Evolutionary conservation across 495 filamentous ascomycete genomes (phyloP), one percentile per base, ranked within the genome.

Genomic region (Aspergillus sclerotiicarbonarius): DNA sequence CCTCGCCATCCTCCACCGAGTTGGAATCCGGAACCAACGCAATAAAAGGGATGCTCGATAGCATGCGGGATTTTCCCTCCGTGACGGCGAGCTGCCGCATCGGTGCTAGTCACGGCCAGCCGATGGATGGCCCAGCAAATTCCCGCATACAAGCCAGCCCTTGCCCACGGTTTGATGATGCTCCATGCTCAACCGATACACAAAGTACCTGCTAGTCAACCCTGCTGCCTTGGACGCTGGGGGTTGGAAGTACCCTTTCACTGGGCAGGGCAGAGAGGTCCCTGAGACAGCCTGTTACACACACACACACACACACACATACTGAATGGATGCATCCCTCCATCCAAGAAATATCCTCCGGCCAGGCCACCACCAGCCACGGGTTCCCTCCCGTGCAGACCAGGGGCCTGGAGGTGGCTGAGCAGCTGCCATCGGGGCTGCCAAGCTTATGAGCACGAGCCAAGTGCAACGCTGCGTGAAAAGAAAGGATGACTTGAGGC

Each of bases 71-170:
- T 56, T 56, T 56, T 56, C 54, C 54, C 54, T 21, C 25, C 9
- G 29, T 31, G 30, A 29, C 37, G 50, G n/a, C 29, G 53, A 62
- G 43, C 53, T 59, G 56, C 61, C 61, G 39, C 50, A 54, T 60
- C 57, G 9, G 61, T 63, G 43, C 50, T 63, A 63, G 61, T 54
- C 43, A 50, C 45, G 43, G 61, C 49, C 57, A 57, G 47, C 43
- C 48, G 32, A 25, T 25, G 25, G 44, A 53, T 57, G 57, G 57
- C 48, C 18, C 41, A 63, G 58, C 61, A 63, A 59, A 63, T 63
- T 63, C 61, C 61, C 61, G 59, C 61, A 63, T 63, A 63, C 56
- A 57, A 41, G 53, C 31, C 33, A 35, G n/a, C 25, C 16, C 25
- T 25, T 25, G 25, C 5, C 25, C 25, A 25, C 25, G 25, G 25